These are phyloP conservation scores for Phytophthora sp. DNA, from an alignment of 352 stramenopile species.

Conservation along the genomic window DNA sequence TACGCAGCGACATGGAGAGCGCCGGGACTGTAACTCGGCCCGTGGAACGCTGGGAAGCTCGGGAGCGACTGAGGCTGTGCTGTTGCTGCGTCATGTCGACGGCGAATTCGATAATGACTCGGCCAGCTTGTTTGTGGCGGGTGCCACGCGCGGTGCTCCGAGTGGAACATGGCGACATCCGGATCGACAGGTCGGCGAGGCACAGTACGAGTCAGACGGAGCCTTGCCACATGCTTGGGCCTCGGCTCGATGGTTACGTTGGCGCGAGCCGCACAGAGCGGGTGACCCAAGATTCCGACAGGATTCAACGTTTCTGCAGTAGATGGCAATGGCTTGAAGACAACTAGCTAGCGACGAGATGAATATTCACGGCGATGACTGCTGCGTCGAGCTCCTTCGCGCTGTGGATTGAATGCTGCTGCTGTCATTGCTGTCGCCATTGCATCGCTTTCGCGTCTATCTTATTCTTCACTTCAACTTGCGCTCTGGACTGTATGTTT, in stretches of 20 bases:
- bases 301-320: background rate
- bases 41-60: conserved; percentile 26
- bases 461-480: conserved; percentile 22
- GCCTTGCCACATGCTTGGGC: conserved; percentile 6
- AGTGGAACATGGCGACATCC: conserved; percentile 21
- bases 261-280: conserved; percentile 9
- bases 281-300: conserved; percentile 9
- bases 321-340: conserved; percentile 1
- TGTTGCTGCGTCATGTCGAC: conserved; percentile 12
- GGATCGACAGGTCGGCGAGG: too few species aligned
- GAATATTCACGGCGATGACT: too few species aligned
- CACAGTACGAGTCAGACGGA: conserved; percentile 19
- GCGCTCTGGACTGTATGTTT: conserved; percentile 5
- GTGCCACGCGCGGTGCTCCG: background rate
- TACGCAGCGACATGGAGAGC: conserved; percentile 7
- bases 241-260: background rate
- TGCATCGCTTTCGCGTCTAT: background rate
- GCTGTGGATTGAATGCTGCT: background rate
- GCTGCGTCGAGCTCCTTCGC: too few species aligned
- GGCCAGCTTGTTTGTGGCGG: conserved; percentile 4
- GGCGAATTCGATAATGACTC: conserved; percentile 29
- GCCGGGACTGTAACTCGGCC: conserved; percentile 17
- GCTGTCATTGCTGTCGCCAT: background rate
- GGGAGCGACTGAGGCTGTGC: conserved; percentile 13
- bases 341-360: too few species aligned